Percentiles rank a stretch among this genome's conserved stretches.
Evolutionary conservation across 2,329 filamentous ascomycete species (phyloP).

Genomic region (Alternaria consortialis): DNA sequence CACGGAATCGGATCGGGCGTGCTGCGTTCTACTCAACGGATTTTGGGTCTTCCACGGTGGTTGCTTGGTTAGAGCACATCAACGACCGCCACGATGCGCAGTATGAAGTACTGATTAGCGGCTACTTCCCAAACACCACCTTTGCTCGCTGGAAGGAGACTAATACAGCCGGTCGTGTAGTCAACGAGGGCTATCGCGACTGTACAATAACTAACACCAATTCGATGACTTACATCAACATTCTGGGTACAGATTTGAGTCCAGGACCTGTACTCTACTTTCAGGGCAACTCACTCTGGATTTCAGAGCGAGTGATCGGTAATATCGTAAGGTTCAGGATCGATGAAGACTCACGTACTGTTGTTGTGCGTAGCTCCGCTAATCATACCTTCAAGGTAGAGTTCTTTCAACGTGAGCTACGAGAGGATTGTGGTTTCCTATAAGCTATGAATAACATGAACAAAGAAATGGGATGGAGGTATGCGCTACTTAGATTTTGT

Average conservation of each 20-base stretch:
- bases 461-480: neutral
- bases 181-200: neutral
- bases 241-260: neutral
- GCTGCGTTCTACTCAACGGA: neutral
- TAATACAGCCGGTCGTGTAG: neutral
- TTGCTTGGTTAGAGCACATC: neutral
- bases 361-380: constrained; percentile 1
- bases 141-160: neutral
- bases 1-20: neutral
- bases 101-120: neutral
- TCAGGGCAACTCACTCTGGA: neutral
- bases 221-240: neutral
- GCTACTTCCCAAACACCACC: neutral
- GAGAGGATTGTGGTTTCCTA: neutral
- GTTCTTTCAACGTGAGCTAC: neutral
- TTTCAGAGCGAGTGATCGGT: neutral
- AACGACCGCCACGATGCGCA: neutral
- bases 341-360: neutral
- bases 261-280: neutral
- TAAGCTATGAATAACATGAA: neutral
- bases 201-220: neutral
- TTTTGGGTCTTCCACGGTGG: neutral
- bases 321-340: neutral
- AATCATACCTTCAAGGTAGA: neutral
- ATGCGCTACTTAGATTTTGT: neutral